Evolutionary conservation across 2,329 filamentous ascomycete species (phyloP).

Genomic region (Curvularia verruculosa): DNA sequence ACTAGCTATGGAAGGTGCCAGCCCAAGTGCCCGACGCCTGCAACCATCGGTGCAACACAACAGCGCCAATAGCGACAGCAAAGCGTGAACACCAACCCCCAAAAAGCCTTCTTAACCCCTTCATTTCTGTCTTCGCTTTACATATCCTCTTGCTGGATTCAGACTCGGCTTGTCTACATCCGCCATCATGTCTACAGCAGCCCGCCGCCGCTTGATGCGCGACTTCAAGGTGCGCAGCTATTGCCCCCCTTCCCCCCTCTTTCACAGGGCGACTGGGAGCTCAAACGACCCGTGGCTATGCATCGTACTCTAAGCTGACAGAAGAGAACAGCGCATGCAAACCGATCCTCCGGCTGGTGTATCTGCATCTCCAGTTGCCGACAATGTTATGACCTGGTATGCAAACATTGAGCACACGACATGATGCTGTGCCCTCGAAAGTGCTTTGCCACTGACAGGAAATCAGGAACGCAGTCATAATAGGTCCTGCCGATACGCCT

Average conservation of each 20-base stretch:
- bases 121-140: background rate
- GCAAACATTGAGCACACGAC: constrained; percentile 38
- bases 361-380: constrained; percentile 91
- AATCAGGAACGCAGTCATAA: constrained; percentile 94
- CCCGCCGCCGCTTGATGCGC: constrained; percentile 94
- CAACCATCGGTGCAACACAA: constrained; percentile 15
- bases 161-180: background rate
- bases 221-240: constrained; percentile 86
- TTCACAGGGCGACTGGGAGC: constrained; percentile 5
- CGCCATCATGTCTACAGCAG: constrained; percentile 80
- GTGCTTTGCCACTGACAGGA: constrained; percentile 32
- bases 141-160: background rate
- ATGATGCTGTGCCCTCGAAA: background rate
- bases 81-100: background rate
- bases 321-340: constrained; percentile 82
- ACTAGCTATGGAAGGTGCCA: constrained; percentile 14
- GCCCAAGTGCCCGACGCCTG: constrained; percentile 3
- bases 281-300: background rate
- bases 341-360: constrained; percentile 97
- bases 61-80: constrained; percentile 6
- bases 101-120: background rate
- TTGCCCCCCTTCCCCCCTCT: constrained; percentile 5
- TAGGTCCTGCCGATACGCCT: constrained; percentile 93
- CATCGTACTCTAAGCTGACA: constrained; percentile 18
- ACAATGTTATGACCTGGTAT: constrained; percentile 97